Conservation (phyloP, 2,329 filamentous ascomycete genomes). For the Penicillium sp. region DNA sequence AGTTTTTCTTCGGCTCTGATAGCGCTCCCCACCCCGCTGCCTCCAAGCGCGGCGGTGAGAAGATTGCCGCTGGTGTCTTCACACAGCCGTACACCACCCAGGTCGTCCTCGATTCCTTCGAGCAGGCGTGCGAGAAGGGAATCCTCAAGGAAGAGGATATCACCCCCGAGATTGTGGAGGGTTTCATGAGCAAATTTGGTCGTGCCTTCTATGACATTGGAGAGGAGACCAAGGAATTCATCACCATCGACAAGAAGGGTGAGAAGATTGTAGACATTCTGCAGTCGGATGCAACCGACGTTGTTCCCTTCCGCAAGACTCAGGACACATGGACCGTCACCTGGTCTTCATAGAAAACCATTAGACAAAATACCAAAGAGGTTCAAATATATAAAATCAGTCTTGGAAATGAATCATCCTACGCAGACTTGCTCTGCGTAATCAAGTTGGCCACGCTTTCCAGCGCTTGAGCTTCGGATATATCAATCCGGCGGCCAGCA, state of each 20-base stretch:
- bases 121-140: constrained; percentile 55
- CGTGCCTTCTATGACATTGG: constrained; percentile 58
- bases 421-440: constrained; percentile 19
- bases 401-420: background rate
- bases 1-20: constrained; percentile 71
- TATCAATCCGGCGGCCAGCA: constrained; percentile 40
- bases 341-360: constrained; percentile 26
- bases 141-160: constrained; percentile 56
- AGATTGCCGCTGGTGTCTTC: constrained; percentile 59
- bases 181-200: constrained; percentile 59
- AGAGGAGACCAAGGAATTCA: constrained; percentile 49
- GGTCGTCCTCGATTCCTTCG: constrained; percentile 59
- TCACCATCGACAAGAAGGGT: constrained; percentile 58
- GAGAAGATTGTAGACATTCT: constrained; percentile 58
- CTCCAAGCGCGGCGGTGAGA: constrained; percentile 56
- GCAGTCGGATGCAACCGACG: constrained; percentile 57
- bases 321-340: constrained; percentile 50
- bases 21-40: constrained; percentile 64
- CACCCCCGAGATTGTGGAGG: constrained; percentile 54
- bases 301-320: constrained; percentile 66
- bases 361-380: constrained; percentile 7
- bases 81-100: constrained; percentile 62
- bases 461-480: constrained; percentile 42
- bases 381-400: background rate
- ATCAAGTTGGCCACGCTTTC: constrained; percentile 41